phyloP scores from a whole-genome alignment of 1,284 basidiomycete species.

The Irpex sp. region DNA sequence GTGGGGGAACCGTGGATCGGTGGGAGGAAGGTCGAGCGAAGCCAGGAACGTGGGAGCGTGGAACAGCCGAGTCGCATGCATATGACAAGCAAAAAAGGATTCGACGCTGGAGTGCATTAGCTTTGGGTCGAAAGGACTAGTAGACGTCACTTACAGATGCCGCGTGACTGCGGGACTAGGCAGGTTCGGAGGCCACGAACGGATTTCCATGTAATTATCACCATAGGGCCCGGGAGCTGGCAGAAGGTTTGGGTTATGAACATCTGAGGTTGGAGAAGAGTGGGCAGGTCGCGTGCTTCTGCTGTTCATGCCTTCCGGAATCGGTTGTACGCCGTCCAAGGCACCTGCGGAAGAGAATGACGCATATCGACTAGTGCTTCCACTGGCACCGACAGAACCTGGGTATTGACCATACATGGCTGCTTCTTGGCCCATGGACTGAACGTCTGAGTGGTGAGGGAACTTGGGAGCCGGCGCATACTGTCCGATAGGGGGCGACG shows the following conservation, averaged over 20 bases:
- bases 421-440: not conserved
- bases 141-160: conserved; percentile 48
- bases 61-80: conserved; percentile 62
- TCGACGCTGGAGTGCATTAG: conserved; percentile 46
- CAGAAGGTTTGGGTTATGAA: not conserved
- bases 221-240: not conserved
- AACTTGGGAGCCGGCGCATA: not conserved
- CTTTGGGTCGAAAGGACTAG: not conserved
- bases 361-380: not conserved
- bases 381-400: not conserved
- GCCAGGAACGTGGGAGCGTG: conserved; percentile 62
- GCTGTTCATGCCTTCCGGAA: not conserved
- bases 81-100: conserved; percentile 70
- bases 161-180: conserved; percentile 57
- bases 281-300: not conserved
- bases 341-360: not conserved
- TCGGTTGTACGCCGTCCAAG: not conserved
- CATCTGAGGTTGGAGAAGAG: not conserved
- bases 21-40: conserved; percentile 59
- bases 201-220: conserved; percentile 36
- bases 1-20: conserved; percentile 69
- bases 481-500: not conserved
- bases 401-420: not conserved
- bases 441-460: not conserved
- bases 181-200: conserved; percentile 61